Evolutionary conservation across 441 rosid species (phyloP).

Genomic region (Capsella rubella): DNA sequence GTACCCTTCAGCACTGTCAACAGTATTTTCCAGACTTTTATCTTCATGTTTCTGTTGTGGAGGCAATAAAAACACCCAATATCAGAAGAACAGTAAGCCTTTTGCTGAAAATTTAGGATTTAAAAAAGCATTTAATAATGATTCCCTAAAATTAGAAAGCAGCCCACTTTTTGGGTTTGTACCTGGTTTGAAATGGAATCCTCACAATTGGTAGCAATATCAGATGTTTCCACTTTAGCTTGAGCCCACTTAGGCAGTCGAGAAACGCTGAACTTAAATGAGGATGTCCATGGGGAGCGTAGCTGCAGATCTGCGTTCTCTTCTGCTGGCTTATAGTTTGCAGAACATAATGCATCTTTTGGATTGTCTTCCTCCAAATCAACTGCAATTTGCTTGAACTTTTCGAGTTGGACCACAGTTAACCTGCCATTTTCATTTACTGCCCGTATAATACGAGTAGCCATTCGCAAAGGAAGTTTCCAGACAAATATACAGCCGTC

Average conservation of each 20-base stretch:
- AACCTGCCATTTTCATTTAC: slow-evolving; percentile 56
- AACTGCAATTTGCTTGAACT: slow-evolving; percentile 49
- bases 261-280: slow-evolving; percentile 79
- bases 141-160: slow-evolving; percentile 27
- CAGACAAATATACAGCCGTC: slow-evolving; percentile 86
- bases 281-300: slow-evolving; percentile 58
- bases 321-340: slow-evolving; percentile 45
- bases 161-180: slow-evolving; percentile 35
- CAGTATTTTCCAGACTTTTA: slow-evolving; percentile 42
- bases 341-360: slow-evolving; percentile 38
- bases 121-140: neutral
- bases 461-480: slow-evolving; percentile 67
- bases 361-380: slow-evolving; percentile 53
- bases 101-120: slow-evolving; percentile 22
- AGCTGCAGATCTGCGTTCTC: slow-evolving; percentile 38
- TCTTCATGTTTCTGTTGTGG: slow-evolving; percentile 49
- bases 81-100: slow-evolving; percentile 25
- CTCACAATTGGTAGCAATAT: slow-evolving; percentile 44
- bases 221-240: slow-evolving; percentile 57
- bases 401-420: slow-evolving; percentile 46
- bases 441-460: slow-evolving; percentile 62
- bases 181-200: slow-evolving; percentile 62
- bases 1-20: slow-evolving; percentile 44
- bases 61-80: slow-evolving; percentile 11
- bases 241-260: slow-evolving; percentile 95